phyloP scores from a whole-genome alignment of 1,284 basidiomycete species.

The Fistulinella staudtii region DNA sequence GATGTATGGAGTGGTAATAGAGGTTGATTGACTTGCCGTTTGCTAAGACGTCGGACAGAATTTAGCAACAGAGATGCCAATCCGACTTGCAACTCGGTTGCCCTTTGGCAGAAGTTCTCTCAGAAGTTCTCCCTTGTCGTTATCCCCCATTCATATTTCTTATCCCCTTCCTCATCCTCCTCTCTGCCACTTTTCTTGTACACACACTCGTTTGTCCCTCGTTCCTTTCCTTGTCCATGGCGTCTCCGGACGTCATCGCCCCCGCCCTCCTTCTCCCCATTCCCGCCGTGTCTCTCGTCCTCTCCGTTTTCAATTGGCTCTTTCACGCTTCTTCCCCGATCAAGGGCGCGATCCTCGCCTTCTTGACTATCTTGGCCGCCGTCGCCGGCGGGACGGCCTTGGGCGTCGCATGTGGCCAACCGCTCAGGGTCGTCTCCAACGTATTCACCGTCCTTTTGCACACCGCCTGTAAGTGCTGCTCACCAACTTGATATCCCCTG shows the following conservation, averaged over 20 bases:
- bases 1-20: too few relatives aligned
- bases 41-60: too few relatives aligned
- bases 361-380: slow-evolving; percentile 25
- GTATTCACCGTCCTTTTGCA: slow-evolving; percentile 21
- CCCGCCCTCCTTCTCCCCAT: slow-evolving; percentile 27
- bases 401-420: slow-evolving; percentile 11
- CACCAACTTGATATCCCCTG: background rate
- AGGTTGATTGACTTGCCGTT: too few relatives aligned
- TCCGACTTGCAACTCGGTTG: background rate
- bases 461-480: slow-evolving; percentile 16
- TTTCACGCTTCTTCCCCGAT: slow-evolving; percentile 4
- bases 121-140: slow-evolving; percentile 5
- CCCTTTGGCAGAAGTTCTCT: slow-evolving; percentile 2
- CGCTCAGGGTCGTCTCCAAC: slow-evolving; percentile 15
- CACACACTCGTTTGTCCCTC: slow-evolving; percentile 20
- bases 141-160: background rate
- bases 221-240: slow-evolving; percentile 18
- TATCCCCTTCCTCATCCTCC: background rate
- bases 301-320: slow-evolving; percentile 12
- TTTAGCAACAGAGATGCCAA: slow-evolving; percentile 23
- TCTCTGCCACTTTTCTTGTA: slow-evolving; percentile 1
- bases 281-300: slow-evolving; percentile 18
- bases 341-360: slow-evolving; percentile 9
- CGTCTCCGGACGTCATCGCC: slow-evolving; percentile 25
- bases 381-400: slow-evolving; percentile 22